A percentile compares a stretch with the other conserved stretches of the same genome.
These are phyloP conservation scores for Cladophialophora bantiana DNA, from an alignment of 2,329 filamentous ascomycete species.

Conservation along the genomic window DNA sequence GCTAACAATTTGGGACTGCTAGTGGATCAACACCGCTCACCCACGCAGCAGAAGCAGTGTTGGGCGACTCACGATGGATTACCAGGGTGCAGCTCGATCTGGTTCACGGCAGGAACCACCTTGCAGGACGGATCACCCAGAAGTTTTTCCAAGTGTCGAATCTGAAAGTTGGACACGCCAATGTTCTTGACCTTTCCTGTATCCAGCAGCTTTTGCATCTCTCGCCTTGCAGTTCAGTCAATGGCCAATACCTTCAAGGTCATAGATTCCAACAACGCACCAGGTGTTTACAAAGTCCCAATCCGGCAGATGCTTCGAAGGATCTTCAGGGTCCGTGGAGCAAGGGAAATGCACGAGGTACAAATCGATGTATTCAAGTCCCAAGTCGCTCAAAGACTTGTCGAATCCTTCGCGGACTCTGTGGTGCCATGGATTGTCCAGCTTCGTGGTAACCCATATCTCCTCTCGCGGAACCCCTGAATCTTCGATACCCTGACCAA, in stretches of 20 bases:
- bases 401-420: slow-evolving; percentile 58
- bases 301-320: slow-evolving; percentile 34
- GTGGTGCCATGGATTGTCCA: slow-evolving; percentile 66
- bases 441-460: slow-evolving; percentile 83
- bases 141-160: slow-evolving; percentile 51
- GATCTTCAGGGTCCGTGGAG: slow-evolving; percentile 30
- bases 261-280: slow-evolving; percentile 7
- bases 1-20: slow-evolving; percentile 70
- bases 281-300: slow-evolving; percentile 57
- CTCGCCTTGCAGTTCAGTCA: slow-evolving; percentile 59
- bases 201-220: slow-evolving; percentile 62
- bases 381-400: slow-evolving; percentile 65
- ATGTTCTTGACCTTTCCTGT: slow-evolving; percentile 70
- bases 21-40: slow-evolving; percentile 6
- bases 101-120: slow-evolving; percentile 44
- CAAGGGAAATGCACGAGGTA: slow-evolving; percentile 62
- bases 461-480: slow-evolving; percentile 79
- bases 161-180: slow-evolving; percentile 73
- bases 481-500: slow-evolving; percentile 77
- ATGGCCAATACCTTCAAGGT: background rate
- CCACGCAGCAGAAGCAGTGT: too few species aligned
- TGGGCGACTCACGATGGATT: slow-evolving; percentile 30
- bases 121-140: slow-evolving; percentile 44
- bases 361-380: slow-evolving; percentile 70
- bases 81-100: slow-evolving; percentile 42